These are phyloP conservation scores for Dactylellina parvicollis DNA, from an alignment of 2,329 filamentous ascomycete genomes.

Conservation along the genomic window DNA sequence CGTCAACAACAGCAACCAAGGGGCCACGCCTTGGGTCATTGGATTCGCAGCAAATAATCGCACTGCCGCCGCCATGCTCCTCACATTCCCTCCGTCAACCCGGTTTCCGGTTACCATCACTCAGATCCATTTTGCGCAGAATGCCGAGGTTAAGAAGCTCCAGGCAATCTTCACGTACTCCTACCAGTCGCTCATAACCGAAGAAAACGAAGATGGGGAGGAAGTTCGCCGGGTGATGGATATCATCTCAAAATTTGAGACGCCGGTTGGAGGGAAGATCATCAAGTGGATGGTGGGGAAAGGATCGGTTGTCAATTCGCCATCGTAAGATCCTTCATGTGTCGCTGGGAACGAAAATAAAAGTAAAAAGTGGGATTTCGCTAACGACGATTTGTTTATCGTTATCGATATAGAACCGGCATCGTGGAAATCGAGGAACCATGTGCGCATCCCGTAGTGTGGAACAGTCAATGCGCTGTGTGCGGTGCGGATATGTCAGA, in stretches of 20 bases:
- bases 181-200: conserved; percentile 77
- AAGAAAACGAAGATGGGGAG: conserved; percentile 77
- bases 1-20: not conserved
- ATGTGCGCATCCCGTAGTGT: conserved; percentile 90
- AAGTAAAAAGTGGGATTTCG: too few species aligned
- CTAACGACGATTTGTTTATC: not conserved
- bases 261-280: conserved; percentile 78
- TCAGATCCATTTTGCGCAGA: conserved; percentile 78
- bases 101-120: conserved; percentile 94
- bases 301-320: conserved; percentile 72
- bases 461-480: conserved; percentile 85
- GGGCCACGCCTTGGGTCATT: not conserved
- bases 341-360: too few species aligned
- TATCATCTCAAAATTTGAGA: conserved; percentile 82
- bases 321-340: conserved; percentile 64
- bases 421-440: conserved; percentile 85
- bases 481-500: conserved; percentile 98
- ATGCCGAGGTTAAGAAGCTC: conserved; percentile 78
- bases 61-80: conserved; percentile 55
- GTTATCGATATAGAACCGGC: conserved; percentile 62
- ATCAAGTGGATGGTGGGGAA: conserved; percentile 79
- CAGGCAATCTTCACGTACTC: conserved; percentile 86
- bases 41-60: not conserved
- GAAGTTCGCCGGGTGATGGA: conserved; percentile 74
- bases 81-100: conserved; percentile 63